Evolutionary conservation across 805 yeast species (phyloP).

Genomic region (Kazachstania bromeliacearum): DNA sequence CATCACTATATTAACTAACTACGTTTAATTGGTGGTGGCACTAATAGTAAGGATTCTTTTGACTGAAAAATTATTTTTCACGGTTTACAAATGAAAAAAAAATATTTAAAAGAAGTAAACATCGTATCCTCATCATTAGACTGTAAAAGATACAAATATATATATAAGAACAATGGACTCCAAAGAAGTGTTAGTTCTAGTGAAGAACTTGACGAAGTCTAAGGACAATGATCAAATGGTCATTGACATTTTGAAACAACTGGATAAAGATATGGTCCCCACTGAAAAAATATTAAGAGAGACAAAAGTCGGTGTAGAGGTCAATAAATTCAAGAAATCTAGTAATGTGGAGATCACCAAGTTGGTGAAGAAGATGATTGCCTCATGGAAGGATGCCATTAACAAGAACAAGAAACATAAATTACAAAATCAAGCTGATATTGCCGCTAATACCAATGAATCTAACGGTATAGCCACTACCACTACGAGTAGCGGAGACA

Average conservation of each 20-base stretch:
- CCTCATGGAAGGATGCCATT: conserved; percentile 84
- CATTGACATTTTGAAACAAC: conserved; percentile 51
- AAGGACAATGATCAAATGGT: conserved; percentile 49
- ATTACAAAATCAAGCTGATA: conserved; percentile 1
- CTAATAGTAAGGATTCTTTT: no score
- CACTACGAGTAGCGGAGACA: background rate
- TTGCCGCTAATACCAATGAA: background rate
- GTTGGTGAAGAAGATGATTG: conserved; percentile 73
- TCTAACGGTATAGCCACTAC: background rate
- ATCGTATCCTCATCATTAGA: no score
- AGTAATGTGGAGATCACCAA: conserved; percentile 55
- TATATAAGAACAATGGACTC: conserved; percentile 41
- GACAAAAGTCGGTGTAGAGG: conserved; percentile 95
- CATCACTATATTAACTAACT: background rate
- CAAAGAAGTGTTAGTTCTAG: conserved; percentile 62
- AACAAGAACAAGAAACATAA: conserved; percentile 43
- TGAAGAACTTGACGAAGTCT: conserved; percentile 66
- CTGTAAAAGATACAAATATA: no score
- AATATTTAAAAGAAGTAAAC: background rate
- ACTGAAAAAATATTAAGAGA: conserved; percentile 77
- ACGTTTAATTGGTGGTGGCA: background rate
- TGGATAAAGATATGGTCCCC: conserved; percentile 66
- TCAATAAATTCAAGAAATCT: conserved; percentile 73
- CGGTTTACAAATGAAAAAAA: background rate
- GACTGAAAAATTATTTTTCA: background rate